Conservation (phyloP, 2,329 filamentous ascomycete genomes). For the Aspergillus piperis region DNA sequence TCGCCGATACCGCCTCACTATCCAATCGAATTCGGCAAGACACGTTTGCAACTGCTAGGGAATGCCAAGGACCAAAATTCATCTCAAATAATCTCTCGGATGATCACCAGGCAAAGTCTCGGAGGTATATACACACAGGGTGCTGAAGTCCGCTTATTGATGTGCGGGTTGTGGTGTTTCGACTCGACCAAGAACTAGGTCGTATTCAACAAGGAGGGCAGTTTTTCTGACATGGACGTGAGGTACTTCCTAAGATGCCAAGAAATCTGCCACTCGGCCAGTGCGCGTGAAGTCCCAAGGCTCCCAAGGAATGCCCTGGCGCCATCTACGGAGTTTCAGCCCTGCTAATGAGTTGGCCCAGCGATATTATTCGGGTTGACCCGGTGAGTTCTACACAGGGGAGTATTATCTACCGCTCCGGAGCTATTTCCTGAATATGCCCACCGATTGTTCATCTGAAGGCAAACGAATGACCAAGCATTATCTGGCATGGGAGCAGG, state of each 20-base stretch:
- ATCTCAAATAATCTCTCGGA: too few relatives aligned
- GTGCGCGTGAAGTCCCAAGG: constrained; percentile 66
- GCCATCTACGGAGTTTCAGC: constrained; percentile 55
- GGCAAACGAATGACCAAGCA: too few relatives aligned
- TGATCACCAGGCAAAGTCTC: not conserved
- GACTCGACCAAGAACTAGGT: not conserved
- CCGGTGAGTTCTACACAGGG: constrained; percentile 48
- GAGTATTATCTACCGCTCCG: constrained; percentile 66
- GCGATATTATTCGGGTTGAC: constrained; percentile 46
- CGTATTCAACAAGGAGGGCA: not conserved
- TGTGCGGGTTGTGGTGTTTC: not conserved
- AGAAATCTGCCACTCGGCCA: constrained; percentile 63
- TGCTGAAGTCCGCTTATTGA: not conserved
- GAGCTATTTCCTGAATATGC: constrained; percentile 49
- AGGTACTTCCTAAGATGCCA: constrained; percentile 61
- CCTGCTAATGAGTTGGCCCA: constrained; percentile 63
- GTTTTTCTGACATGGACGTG: constrained; percentile 34
- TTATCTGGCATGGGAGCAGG: too few relatives aligned
- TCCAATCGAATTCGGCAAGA: not conserved
- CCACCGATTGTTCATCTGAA: too few relatives aligned
- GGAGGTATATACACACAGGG: not conserved
- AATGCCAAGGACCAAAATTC: not conserved
- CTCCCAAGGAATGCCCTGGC: constrained; percentile 51
- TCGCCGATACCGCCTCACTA: not conserved
- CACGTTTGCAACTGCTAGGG: not conserved